Percentiles rank a stretch among this genome's conserved stretches.
Conservation (phyloP, 345 rosid species). For the Pelargonium nanum region DNA sequence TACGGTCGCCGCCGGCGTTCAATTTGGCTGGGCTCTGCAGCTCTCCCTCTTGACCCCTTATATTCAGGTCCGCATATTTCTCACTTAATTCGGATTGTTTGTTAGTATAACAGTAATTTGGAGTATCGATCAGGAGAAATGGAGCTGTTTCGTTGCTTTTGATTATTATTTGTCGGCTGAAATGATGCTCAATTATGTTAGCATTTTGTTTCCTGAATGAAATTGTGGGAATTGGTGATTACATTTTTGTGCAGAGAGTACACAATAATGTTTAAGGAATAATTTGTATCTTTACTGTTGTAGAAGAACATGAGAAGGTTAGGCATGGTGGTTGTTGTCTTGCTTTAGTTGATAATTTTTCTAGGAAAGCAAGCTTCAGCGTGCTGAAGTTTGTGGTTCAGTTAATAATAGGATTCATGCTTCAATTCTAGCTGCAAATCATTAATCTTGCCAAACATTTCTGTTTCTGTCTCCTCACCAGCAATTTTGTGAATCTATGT, state of each 20-base stretch:
- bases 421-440: background rate
- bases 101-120: background rate
- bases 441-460: background rate
- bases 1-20: slow-evolving; percentile 91
- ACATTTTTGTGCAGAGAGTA: too few species aligned
- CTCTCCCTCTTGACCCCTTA: slow-evolving; percentile 90
- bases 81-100: background rate
- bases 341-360: too few species aligned
- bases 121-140: background rate
- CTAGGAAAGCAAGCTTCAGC: background rate
- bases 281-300: background rate
- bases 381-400: background rate
- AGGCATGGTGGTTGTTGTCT: too few species aligned
- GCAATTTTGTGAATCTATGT: too few species aligned
- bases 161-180: background rate
- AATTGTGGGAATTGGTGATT: background rate
- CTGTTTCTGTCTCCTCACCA: background rate
- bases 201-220: background rate
- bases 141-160: background rate
- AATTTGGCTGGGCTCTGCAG: slow-evolving; percentile 97
- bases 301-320: background rate
- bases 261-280: background rate
- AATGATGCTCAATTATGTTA: background rate
- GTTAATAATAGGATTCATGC: background rate
- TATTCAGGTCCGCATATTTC: slow-evolving; percentile 46